Conservation (phyloP, 306 rosid species). For the Glycine tomentella region DNA sequence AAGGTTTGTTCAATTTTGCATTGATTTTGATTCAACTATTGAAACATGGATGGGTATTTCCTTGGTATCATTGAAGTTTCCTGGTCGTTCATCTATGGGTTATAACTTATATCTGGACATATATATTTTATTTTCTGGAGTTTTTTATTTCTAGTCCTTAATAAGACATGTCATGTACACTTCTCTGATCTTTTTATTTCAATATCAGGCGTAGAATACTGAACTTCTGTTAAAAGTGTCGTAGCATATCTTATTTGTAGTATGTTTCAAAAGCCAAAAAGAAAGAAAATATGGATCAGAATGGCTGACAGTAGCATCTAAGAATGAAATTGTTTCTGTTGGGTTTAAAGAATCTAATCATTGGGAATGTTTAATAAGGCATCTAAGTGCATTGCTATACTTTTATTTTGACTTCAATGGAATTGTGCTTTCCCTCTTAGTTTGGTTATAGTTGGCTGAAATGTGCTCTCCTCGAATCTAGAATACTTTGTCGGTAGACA, state of each 20-base stretch:
- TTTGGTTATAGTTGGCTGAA: conserved; percentile 3
- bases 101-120: not conserved
- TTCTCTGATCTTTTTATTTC: conserved; percentile 4
- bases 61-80: conserved; percentile 18
- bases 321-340: conserved; percentile 8
- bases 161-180: not conserved
- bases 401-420: not conserved
- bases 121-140: not conserved
- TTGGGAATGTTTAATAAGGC: not conserved
- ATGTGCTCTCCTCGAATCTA: not conserved
- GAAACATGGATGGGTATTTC: not conserved
- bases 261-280: not conserved
- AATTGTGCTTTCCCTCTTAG: not conserved
- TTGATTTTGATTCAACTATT: conserved; percentile 7
- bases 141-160: conserved; percentile 15
- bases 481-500: not conserved
- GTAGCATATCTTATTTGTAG: not conserved
- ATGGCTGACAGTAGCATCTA: not conserved
- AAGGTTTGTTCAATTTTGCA: conserved; percentile 27
- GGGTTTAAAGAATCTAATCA: not conserved
- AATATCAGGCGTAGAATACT: not conserved
- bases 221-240: not conserved
- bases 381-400: not conserved
- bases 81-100: conserved; percentile 33
- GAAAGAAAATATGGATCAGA: not conserved